A percentile compares a stretch with the other conserved stretches of the same genome.
These are phyloP conservation scores for Coemansia sp. DNA, from an alignment of 192 early-diverging fungal genomes.

Conservation along the genomic window DNA sequence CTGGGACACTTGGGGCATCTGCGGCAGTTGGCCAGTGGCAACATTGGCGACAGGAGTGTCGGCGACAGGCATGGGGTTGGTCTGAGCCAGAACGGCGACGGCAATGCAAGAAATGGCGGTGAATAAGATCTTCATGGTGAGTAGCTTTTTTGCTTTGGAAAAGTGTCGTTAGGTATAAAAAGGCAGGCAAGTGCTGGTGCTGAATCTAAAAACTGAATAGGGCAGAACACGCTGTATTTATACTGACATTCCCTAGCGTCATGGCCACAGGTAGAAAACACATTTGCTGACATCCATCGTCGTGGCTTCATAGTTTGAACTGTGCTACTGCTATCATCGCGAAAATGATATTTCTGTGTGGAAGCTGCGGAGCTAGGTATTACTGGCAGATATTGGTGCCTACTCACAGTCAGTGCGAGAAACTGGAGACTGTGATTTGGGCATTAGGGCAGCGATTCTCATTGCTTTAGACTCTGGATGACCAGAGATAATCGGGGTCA, in stretches of 20 bases:
- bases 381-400: too few species aligned
- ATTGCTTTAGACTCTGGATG: too few species aligned
- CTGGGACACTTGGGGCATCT: conserved; percentile 13
- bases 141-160: not conserved
- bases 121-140: not conserved
- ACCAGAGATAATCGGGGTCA: too few species aligned
- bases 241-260: not conserved
- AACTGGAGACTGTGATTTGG: too few species aligned
- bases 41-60: not conserved
- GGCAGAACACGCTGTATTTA: not conserved
- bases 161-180: not conserved
- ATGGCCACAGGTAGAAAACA: not conserved
- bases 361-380: not conserved
- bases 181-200: not conserved
- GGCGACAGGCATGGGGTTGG: not conserved
- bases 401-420: too few species aligned
- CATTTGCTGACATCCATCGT: not conserved
- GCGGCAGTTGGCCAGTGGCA: not conserved
- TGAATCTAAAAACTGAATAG: not conserved
- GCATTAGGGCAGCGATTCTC: too few species aligned
- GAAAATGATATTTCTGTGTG: too few species aligned
- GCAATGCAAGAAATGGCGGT: not conserved
- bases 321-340: too few species aligned
- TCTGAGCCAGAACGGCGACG: not conserved
- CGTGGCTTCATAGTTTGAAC: not conserved